phyloP scores from a whole-genome alignment of 2,329 filamentous ascomycete species.

The Botrytis aclada region DNA sequence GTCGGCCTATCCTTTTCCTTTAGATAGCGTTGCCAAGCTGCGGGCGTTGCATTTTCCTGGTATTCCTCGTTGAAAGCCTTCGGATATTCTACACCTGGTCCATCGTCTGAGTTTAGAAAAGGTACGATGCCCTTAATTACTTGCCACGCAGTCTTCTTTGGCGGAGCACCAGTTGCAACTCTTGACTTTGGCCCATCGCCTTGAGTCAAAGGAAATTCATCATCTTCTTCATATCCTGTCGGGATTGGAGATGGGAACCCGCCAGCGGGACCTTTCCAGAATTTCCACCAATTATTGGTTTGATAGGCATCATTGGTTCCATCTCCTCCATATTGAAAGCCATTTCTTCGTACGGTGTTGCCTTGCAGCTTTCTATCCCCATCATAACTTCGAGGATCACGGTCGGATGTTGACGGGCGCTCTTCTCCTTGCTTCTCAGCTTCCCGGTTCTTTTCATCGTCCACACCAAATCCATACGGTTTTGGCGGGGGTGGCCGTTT shows the following conservation, averaged over 20 bases:
- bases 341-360: conserved; percentile 28
- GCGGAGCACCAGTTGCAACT: conserved; percentile 27
- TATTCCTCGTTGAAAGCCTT: conserved; percentile 60
- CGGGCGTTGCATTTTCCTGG: conserved; percentile 58
- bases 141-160: conserved; percentile 50
- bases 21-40: conserved; percentile 81
- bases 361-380: conserved; percentile 25
- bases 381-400: not conserved
- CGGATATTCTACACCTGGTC: conserved; percentile 50
- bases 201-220: conserved; percentile 43
- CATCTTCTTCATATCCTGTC: conserved; percentile 48
- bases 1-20: conserved; percentile 80
- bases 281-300: conserved; percentile 53
- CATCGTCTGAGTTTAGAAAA: conserved; percentile 40
- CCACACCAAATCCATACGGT: conserved; percentile 28
- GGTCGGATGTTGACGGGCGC: conserved; percentile 15
- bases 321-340: conserved; percentile 27
- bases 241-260: conserved; percentile 61
- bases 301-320: conserved; percentile 22
- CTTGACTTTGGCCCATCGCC: conserved; percentile 22
- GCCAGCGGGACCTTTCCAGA: conserved; percentile 62
- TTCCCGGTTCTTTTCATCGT: conserved; percentile 25
- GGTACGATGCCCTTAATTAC: conserved; percentile 50
- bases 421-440: conserved; percentile 14
- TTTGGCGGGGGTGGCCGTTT: not conserved